Evolutionary conservation across 2,329 filamentous ascomycete genomes (phyloP), one percentile per base, ranked within the genome.

Genomic region (Aspergillus ochraceoroseus): DNA sequence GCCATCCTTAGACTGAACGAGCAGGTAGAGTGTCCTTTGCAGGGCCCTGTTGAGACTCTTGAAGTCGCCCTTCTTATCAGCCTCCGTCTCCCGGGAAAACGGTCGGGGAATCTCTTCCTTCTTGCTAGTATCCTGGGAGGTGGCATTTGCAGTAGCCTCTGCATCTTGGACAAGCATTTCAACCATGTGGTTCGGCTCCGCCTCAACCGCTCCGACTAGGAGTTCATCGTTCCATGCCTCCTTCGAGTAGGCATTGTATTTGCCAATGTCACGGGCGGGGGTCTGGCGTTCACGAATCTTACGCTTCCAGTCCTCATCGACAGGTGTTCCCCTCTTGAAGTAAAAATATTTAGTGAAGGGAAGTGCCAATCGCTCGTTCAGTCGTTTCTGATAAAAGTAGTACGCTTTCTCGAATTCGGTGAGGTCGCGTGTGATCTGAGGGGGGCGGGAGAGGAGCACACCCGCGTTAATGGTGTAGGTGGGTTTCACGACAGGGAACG

Each of bases 341-440:
- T 94, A 98, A 70, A 96, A 92, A 63, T 85, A 85, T 52, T 85
- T 80, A 41, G 85, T 85, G 66, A 96, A 98, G 1, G 89, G 86
- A 3, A 92, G 76, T 13, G 83, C 81, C 37, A 95, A 76, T 29
- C 92, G 85, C 73, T 98, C 92, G 66, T 96, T 95, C 46, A 98
- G 76, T 9, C 92, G 87, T 57, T 90, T 90, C 71, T 98, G 92
- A 71, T 98, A 98, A 64, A 98, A 88, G 74, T 84, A 95, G 70
- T 84, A 96, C 49, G 90, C 76, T 60, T 87, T 85, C 67, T 98
- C 92, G 67, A 98, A 96, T 8, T 86, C 75, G 22, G 85, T 85
- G 38, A 90, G 81, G 46, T 83, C 75, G 52, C 85, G 83, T 17
- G 92, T 96, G 57, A 98, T 75, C 44, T 94, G 73, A 5, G 92